Base-by-base conservation (phyloP, 1,284 basidiomycete species). In the Pascua guehoae region DNA sequence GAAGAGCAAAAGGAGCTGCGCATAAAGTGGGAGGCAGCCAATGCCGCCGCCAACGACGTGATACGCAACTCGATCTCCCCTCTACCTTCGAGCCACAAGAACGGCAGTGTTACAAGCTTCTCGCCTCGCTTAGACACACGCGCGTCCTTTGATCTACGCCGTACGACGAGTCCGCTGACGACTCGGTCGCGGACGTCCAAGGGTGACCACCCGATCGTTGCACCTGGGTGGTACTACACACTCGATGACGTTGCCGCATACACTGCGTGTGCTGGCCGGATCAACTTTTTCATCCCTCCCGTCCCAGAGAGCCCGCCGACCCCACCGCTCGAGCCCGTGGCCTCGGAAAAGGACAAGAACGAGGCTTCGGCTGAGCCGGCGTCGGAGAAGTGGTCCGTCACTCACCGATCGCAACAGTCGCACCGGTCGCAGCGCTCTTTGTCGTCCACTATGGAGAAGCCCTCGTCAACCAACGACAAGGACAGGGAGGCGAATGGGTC, bases 241-340 rank as follows among this genome's bases (percentile, higher is more conserved):
- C 56, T 74, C 8, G 64, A 69, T n/a, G 73, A 73, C 51, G 63
- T 73, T 4, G 51, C 50, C 9, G 61, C 57, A 4, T 75, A 74
- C 56, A 68, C 66, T 17, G 63, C 61, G 9, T 63, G 55, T 14
- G 56, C 64, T 10, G 73, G 73, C 7, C 56, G 60, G 8, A 65
- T 75, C 57, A 66, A 75, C 37, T 74, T 71, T 48, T 74, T 72
- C 52, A 67, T 73, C n/a, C 70, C 73, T 1, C 72, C 71, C 0
- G 38, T 42, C 9, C 41, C 41, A 1, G 14, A 36, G 11, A 36
- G 24, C 24, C 24, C 24, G 24, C 24, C 24, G 24, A 32, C 41
- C 14, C 17, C 41, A 12, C 41, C 41, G 8, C 15, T 16, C 9
- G 41, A 9, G 41, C 17, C 41, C 7, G 7, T 7, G 7, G 24